phyloP scores from a whole-genome alignment of 495 filamentous ascomycete species.

The Neurospora tetraspora region DNA sequence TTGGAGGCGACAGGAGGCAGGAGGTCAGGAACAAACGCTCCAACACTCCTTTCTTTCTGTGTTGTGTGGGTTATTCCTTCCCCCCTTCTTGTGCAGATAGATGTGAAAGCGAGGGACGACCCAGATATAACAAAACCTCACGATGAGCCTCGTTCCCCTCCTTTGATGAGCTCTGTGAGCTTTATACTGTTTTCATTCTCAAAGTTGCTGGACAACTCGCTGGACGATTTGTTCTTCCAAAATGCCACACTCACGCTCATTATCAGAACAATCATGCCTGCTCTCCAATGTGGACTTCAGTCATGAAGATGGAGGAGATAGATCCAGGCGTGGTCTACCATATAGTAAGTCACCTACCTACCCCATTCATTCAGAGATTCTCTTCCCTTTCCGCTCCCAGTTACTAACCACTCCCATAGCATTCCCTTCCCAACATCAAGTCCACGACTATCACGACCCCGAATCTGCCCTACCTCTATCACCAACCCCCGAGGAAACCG shows the following conservation, averaged over 20 bases:
- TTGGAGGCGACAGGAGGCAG: background rate
- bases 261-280: background rate
- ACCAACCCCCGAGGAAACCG: background rate
- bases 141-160: background rate
- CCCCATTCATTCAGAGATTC: background rate
- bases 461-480: background rate
- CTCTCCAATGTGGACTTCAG: background rate
- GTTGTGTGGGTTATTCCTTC: background rate
- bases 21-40: background rate
- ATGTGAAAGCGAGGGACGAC: background rate
- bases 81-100: background rate
- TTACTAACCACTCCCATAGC: background rate
- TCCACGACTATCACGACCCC: background rate
- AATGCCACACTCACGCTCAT: slow-evolving; percentile 3
- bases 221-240: background rate
- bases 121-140: background rate
- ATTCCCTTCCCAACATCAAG: background rate
- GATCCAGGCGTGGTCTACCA: background rate
- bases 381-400: background rate
- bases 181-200: background rate
- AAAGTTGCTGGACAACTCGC: background rate
- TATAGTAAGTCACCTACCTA: background rate
- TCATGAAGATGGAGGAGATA: background rate
- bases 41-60: background rate
- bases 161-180: background rate